Evolutionary conservation across 2,329 filamentous ascomycete species (phyloP), one percentile per base, ranked within the genome.

Genomic region (Rhynchosporium secalis): DNA sequence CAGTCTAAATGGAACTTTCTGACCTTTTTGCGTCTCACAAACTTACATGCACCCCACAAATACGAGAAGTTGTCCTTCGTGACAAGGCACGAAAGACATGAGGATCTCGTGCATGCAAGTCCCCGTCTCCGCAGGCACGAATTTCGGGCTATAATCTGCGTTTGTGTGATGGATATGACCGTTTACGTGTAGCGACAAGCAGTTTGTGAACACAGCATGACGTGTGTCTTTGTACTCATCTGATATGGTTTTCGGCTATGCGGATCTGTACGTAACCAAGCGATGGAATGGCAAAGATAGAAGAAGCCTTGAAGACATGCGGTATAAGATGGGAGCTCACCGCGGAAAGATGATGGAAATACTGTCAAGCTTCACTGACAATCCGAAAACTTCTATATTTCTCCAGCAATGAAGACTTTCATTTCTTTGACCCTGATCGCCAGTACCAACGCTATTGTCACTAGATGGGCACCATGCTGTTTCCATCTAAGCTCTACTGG

Each of bases 401-500:
- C 20, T 20, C 20, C 20, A 20, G 20, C 20, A 52, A 60, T 60
- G 58, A 60, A 47, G 10, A 29, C 40, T 7, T 13, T 60, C 43
- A 29, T 20, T 13, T 36, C 13, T 15, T 45, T 62, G 12, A 28
- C 29, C n/a, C 28, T 62, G 31, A 28, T 46, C 28, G 28, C 54
- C 26, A 29, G 60, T 20, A 28, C 60, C 15, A 43, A 58, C 29
- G 60, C 60, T 28, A 56, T 62, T 46, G 56, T 52, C 38, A 57
- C 54, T 45, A 54, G 60, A 8, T 62, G 60, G 60, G 46, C 54
- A 45, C 74, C 71, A 51, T 82, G 83, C 68, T 80, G 79, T 69
- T 85, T 87, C 74, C 76, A 79, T 62, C 70, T 86, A 31, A 77
- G 75, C 9, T 79, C 81, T 20, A 75, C 76, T 51, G 81, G 81